A percentile compares a stretch with the other conserved stretches of the same genome.
These are phyloP conservation scores for Amanita muscaria DNA, from an alignment of 768 basidiomycete genomes.

Conservation along the genomic window DNA sequence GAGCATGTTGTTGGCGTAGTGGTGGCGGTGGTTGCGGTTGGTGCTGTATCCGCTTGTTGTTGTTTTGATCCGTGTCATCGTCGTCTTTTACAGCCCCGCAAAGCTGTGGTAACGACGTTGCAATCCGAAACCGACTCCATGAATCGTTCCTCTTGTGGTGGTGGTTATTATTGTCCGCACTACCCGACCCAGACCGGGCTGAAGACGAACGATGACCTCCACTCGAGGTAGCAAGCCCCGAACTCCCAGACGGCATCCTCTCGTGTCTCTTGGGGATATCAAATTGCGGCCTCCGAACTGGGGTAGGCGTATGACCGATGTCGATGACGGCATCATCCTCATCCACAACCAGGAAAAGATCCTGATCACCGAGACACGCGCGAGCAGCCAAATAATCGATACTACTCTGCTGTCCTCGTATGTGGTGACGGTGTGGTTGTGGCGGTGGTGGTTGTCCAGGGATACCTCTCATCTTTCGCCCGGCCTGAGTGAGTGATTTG, in stretches of 20 bases:
- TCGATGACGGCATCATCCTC: not conserved
- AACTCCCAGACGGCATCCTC: constrained; percentile 3
- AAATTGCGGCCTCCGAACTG: not conserved
- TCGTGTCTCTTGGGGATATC: not conserved
- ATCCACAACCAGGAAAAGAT: constrained; percentile 35
- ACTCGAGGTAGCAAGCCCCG: not conserved
- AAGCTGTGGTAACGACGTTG: constrained; percentile 23
- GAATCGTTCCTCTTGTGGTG: constrained; percentile 37
- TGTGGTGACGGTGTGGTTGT: too few relatives aligned
- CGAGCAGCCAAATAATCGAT: constrained; percentile 60
- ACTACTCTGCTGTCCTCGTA: constrained; percentile 22
- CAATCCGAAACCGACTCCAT: constrained; percentile 34
- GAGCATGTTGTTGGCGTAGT: not conserved
- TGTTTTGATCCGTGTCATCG: not conserved
- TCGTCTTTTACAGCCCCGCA: constrained; percentile 17
- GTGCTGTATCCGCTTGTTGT: constrained; percentile 3
- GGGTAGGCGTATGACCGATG: not conserved
- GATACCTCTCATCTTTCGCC: constrained; percentile 14
- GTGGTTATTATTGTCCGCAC: constrained; percentile 17
- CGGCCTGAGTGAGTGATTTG: constrained; percentile 41
- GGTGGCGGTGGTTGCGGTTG: constrained; percentile 10
- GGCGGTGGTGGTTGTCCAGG: not conserved
- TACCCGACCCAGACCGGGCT: not conserved
- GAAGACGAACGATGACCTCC: not conserved
- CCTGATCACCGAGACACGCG: constrained; percentile 59